A percentile compares a stretch with the other conserved stretches of the same genome.
Conservation (phyloP, 2,329 filamentous ascomycete species). For the Fusarium tupiense region DNA sequence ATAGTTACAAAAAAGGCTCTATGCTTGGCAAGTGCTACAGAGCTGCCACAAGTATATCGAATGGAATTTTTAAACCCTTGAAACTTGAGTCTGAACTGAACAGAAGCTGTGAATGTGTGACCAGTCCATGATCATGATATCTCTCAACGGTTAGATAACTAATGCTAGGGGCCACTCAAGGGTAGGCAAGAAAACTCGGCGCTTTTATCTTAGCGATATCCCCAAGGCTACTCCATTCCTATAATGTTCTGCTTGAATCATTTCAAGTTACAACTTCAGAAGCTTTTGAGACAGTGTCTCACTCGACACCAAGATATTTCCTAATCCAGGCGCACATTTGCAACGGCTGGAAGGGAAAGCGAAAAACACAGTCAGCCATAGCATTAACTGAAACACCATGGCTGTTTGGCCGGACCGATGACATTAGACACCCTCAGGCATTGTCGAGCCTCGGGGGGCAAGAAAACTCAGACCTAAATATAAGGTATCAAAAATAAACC, state of each 20-base stretch:
- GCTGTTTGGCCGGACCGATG: background rate
- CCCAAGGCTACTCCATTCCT: background rate
- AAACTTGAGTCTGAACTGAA: background rate
- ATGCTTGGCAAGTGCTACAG: conserved; percentile 41
- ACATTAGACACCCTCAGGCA: background rate
- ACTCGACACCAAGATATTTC: background rate
- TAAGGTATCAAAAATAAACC: no score
- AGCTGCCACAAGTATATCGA: conserved; percentile 37
- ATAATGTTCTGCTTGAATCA: background rate
- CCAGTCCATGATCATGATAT: background rate
- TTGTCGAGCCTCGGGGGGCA: background rate
- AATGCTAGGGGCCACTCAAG: background rate
- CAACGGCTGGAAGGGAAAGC: background rate
- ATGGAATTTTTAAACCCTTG: conserved; percentile 21
- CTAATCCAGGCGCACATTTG: background rate
- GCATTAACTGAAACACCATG: conserved; percentile 1
- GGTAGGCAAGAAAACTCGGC: background rate
- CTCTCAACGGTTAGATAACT: background rate
- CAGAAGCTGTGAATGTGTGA: background rate
- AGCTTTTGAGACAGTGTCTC: background rate
- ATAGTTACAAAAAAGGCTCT: conserved; percentile 43
- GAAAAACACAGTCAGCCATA: background rate
- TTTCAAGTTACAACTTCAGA: background rate
- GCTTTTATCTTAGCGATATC: background rate
- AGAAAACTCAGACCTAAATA: no score